Conservation (phyloP, 2,329 filamentous ascomycete genomes). For the Epichloe gansuensis region DNA sequence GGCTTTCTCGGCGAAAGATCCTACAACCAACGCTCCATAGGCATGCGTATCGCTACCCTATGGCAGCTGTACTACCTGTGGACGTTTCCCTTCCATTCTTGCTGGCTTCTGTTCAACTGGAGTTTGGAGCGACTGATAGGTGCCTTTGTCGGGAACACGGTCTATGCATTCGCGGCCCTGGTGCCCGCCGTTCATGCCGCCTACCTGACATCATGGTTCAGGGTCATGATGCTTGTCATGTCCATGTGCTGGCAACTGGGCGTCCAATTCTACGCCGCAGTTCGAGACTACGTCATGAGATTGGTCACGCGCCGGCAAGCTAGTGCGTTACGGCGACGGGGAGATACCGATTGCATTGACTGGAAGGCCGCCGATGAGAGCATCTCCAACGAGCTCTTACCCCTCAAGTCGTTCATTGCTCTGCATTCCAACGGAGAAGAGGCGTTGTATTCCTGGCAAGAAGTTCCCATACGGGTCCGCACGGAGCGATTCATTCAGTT, state of each 20-base stretch:
- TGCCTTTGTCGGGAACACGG: conserved; percentile 11
- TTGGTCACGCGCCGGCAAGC: conserved; percentile 9
- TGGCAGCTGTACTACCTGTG: conserved; percentile 10
- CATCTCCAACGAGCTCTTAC: conserved; percentile 7
- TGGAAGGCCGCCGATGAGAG: conserved; percentile 7
- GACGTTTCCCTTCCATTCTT: conserved; percentile 9
- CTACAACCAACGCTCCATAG: conserved; percentile 12
- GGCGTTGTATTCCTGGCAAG: neutral
- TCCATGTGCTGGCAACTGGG: conserved; percentile 11
- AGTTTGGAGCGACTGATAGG: conserved; percentile 11
- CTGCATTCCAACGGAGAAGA: neutral
- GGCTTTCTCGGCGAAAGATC: conserved; percentile 11
- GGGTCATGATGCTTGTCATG: conserved; percentile 11
- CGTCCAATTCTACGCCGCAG: conserved; percentile 9
- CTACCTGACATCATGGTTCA: conserved; percentile 9
- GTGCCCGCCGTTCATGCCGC: conserved; percentile 8
- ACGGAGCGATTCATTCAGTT: conserved; percentile 11
- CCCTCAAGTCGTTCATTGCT: conserved; percentile 2
- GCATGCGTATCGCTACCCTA: conserved; percentile 10
- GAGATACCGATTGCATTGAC: conserved; percentile 3
- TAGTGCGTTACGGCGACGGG: conserved; percentile 1
- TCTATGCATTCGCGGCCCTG: conserved; percentile 10
- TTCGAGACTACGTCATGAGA: conserved; percentile 8
- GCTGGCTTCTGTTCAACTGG: conserved; percentile 13
- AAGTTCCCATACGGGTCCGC: conserved; percentile 9